These are phyloP conservation scores for Cylindricascospora bacillispora DNA, from an alignment of 1,139 yeast species.

Conservation along the genomic window DNA sequence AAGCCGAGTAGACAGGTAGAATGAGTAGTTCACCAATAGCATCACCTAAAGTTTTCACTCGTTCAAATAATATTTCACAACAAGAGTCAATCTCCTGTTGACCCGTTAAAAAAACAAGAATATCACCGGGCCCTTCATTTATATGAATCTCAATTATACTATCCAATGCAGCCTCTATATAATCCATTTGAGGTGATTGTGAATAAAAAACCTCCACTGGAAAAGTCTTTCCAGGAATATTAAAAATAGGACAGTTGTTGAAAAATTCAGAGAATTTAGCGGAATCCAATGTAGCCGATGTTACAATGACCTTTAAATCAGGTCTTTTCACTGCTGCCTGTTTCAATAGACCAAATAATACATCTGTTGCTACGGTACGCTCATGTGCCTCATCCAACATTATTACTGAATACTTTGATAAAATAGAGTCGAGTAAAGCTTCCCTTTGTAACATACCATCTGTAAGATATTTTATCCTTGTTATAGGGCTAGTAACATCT, in stretches of 20 bases:
- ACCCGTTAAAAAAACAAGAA: conserved; percentile 76
- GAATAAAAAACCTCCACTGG: conserved; percentile 79
- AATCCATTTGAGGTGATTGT: conserved; percentile 73
- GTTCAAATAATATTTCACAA: conserved; percentile 58
- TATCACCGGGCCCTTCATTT: conserved; percentile 70
- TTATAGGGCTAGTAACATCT: conserved; percentile 49
- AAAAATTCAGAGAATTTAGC: conserved; percentile 71
- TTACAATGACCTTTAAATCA: conserved; percentile 62
- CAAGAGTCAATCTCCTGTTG: conserved; percentile 90
- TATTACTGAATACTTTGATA: conserved; percentile 66
- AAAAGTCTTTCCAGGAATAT: conserved; percentile 78
- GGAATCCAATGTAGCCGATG: conserved; percentile 90
- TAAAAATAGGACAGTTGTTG: conserved; percentile 63
- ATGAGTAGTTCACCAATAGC: conserved; percentile 55
- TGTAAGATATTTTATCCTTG: conserved; percentile 75
- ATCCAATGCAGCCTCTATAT: conserved; percentile 68
- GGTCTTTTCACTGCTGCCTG: conserved; percentile 62
- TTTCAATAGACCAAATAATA: conserved; percentile 72
- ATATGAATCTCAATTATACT: conserved; percentile 74
- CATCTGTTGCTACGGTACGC: conserved; percentile 88
- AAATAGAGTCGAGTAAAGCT: conserved; percentile 59
- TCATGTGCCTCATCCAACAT: conserved; percentile 97
- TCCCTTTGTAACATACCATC: conserved; percentile 92
- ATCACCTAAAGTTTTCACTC: conserved; percentile 55
- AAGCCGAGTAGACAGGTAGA: conserved; percentile 84